Conservation (phyloP, 2,329 filamentous ascomycete genomes). For the Neonectria ditissima region DNA sequence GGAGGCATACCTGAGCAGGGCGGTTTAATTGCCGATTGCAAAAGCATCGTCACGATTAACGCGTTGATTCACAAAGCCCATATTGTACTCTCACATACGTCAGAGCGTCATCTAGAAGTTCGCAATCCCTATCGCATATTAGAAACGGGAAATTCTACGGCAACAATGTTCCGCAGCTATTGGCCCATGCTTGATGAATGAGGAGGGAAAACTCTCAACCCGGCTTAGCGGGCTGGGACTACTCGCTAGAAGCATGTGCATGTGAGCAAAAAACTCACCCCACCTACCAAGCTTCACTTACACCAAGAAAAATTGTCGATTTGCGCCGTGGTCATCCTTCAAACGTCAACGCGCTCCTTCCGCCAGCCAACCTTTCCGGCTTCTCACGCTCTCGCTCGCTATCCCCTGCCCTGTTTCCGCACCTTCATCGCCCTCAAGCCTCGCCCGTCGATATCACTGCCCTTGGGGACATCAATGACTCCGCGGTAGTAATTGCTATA, state of each 20-base stretch:
- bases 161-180: neutral
- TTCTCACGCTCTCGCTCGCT: slow-evolving; percentile 13
- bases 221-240: slow-evolving; percentile 17
- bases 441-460: slow-evolving; percentile 22
- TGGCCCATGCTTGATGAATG: slow-evolving; percentile 4
- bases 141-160: neutral
- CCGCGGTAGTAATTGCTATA: slow-evolving; percentile 75
- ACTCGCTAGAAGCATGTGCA: slow-evolving; percentile 8
- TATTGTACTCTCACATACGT: neutral
- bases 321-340: slow-evolving; percentile 36
- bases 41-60: neutral
- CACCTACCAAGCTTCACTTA: slow-evolving; percentile 43
- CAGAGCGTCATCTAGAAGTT: neutral
- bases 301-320: slow-evolving; percentile 45
- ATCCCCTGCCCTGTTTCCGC: slow-evolving; percentile 14
- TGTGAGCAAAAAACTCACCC: slow-evolving; percentile 37
- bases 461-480: slow-evolving; percentile 63
- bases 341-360: slow-evolving; percentile 31
- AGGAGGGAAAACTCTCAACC: slow-evolving; percentile 3
- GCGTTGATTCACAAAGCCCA: neutral
- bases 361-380: slow-evolving; percentile 33
- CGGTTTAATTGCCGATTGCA: neutral
- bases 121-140: neutral
- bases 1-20: neutral
- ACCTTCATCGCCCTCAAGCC: slow-evolving; percentile 14